Conservation (phyloP, 2,329 filamentous ascomycete genomes). For the Beauveria sp. region DNA sequence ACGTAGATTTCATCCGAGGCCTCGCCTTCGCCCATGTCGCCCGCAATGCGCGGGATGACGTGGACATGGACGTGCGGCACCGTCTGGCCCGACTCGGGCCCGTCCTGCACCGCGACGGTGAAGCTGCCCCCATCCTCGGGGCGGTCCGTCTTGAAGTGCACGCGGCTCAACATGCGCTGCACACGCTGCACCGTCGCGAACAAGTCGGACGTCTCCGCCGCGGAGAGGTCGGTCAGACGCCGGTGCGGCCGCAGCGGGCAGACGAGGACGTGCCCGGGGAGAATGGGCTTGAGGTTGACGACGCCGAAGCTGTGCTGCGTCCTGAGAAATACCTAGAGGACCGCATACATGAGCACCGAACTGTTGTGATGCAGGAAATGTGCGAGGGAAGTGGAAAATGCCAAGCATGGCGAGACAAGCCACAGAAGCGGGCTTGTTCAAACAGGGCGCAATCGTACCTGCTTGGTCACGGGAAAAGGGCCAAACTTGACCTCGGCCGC, state of each 20-base stretch:
- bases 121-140: constrained; percentile 58
- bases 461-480: constrained; percentile 65
- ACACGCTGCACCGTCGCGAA: constrained; percentile 82
- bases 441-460: constrained; percentile 41
- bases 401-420: too few relatives aligned
- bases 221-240: constrained; percentile 67
- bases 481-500: constrained; percentile 55
- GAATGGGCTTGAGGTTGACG: constrained; percentile 90
- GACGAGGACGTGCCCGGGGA: constrained; percentile 88
- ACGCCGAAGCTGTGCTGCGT: constrained; percentile 77
- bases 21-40: constrained; percentile 38
- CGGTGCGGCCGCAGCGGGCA: constrained; percentile 64
- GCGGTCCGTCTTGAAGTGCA: constrained; percentile 48
- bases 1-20: constrained; percentile 68
- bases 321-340: constrained; percentile 70
- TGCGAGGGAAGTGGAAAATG: too few relatives aligned
- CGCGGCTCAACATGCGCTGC: constrained; percentile 61
- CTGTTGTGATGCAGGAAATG: neutral
- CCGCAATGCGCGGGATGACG: constrained; percentile 66
- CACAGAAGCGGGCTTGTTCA: neutral
- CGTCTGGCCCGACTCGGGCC: constrained; percentile 81
- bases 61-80: constrained; percentile 92
- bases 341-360: neutral
- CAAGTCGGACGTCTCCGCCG: constrained; percentile 68
- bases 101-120: constrained; percentile 95